These are phyloP conservation scores for Pilobolus umbonatus DNA, from an alignment of 192 early-diverging fungal species.

Conservation along the genomic window DNA sequence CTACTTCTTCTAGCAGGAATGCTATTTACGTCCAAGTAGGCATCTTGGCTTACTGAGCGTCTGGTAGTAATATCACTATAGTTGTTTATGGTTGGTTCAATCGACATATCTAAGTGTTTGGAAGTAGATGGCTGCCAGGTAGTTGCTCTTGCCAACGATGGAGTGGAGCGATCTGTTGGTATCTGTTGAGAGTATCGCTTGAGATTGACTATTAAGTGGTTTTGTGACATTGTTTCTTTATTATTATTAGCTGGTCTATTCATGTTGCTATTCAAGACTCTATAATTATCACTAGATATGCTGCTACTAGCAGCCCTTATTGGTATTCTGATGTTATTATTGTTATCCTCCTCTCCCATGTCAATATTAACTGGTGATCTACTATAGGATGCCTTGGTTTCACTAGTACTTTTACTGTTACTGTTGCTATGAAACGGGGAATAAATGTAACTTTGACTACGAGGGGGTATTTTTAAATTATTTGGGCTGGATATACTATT, in stretches of 20 bases:
- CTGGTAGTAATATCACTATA: background rate
- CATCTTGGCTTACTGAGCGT: background rate
- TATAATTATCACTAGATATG: background rate
- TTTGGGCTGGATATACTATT: too few species aligned
- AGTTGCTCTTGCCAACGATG: background rate
- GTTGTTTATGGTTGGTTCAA: background rate
- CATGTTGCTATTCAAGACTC: background rate
- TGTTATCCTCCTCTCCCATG: too few species aligned
- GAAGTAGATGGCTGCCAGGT: background rate
- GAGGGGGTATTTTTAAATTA: conserved; percentile 4
- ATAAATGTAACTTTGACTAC: conserved; percentile 8
- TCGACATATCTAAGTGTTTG: background rate
- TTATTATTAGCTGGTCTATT: background rate
- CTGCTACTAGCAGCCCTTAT: too few species aligned
- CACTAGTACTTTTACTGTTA: too few species aligned
- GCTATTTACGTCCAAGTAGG: background rate
- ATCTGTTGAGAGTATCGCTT: too few species aligned
- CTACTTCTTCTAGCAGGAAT: conserved; percentile 17
- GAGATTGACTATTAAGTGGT: too few species aligned
- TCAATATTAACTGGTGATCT: too few species aligned
- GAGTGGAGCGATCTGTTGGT: background rate
- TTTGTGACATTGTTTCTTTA: too few species aligned
- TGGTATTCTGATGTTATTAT: too few species aligned
- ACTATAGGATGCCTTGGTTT: too few species aligned
- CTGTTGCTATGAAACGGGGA: background rate